Conservation (phyloP, 1,139 yeast species). For the Candida labiduridarum region DNA sequence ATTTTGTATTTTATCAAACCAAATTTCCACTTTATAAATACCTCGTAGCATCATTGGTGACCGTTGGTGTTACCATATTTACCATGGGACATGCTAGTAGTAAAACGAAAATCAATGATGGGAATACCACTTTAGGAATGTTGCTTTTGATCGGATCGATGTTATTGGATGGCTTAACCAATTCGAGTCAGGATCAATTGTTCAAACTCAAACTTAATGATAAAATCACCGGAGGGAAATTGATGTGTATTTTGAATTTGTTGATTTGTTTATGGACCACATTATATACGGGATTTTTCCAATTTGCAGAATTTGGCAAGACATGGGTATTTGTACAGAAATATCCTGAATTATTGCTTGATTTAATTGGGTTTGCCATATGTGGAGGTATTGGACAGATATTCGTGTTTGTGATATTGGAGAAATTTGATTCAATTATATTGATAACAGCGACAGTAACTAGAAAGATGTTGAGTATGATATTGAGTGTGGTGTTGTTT, state of each 20-base stretch:
- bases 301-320: conserved; percentile 51
- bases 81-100: conserved; percentile 49
- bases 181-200: conserved; percentile 88
- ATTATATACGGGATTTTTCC: conserved; percentile 43
- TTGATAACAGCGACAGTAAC: conserved; percentile 94
- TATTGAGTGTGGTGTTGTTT: conserved; percentile 80
- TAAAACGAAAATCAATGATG: conserved; percentile 35
- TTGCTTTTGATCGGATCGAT: conserved; percentile 61
- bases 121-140: conserved; percentile 57
- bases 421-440: conserved; percentile 79
- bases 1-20: conserved; percentile 70
- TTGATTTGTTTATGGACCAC: conserved; percentile 49
- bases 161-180: conserved; percentile 86
- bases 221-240: conserved; percentile 64
- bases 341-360: conserved; percentile 49
- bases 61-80: conserved; percentile 79
- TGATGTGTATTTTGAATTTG: conserved; percentile 82
- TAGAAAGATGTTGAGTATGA: conserved; percentile 93
- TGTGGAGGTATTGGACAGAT: conserved; percentile 94
- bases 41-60: conserved; percentile 72
- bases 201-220: conserved; percentile 44
- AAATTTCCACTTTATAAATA: conserved; percentile 77
- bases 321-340: conserved; percentile 48
- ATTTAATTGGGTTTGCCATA: conserved; percentile 66
- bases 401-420: conserved; percentile 83